Evolutionary conservation across 139 green algal species (phyloP).

Genomic region (Astrephomene gubernaculifera): DNA sequence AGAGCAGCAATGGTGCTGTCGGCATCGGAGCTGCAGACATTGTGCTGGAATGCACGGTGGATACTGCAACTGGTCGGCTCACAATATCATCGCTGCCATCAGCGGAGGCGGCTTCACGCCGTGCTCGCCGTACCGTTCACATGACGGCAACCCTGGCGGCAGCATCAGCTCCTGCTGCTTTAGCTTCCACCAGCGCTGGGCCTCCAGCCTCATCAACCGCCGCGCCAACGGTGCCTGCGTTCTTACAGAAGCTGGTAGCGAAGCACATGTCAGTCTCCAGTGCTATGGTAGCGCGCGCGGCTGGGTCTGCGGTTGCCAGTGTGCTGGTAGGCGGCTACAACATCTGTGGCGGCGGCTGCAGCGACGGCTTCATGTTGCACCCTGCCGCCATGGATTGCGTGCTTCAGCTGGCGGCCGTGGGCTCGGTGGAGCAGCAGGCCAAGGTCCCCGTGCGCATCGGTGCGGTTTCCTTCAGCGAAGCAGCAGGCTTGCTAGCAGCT

Average conservation of each 20-base stretch:
- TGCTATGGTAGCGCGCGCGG: not conserved
- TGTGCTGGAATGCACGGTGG: constrained; percentile 4
- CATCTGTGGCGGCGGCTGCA: not conserved
- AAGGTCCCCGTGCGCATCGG: constrained; percentile 37
- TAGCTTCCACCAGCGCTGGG: not conserved
- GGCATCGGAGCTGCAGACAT: not conserved
- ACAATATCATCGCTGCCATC: not conserved
- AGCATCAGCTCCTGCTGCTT: not conserved
- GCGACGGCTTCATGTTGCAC: constrained; percentile 53
- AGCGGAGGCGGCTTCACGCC: not conserved
- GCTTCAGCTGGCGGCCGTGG: constrained; percentile 72
- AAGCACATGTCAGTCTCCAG: not conserved
- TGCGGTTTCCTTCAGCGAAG: not conserved
- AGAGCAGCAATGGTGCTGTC: not conserved
- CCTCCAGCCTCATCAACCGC: not conserved
- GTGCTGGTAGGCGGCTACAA: not conserved
- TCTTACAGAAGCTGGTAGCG: constrained; percentile 1
- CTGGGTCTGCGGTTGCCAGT: not conserved
- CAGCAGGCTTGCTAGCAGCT: not conserved
- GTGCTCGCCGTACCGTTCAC: constrained; percentile 24
- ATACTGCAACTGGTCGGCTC: constrained; percentile 10
- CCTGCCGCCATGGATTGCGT: constrained; percentile 71
- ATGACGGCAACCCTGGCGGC: not conserved
- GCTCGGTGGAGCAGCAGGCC: not conserved
- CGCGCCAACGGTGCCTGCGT: not conserved